Evolutionary conservation across 345 rosid species (phyloP).

Genomic region (Corymbia maculata): DNA sequence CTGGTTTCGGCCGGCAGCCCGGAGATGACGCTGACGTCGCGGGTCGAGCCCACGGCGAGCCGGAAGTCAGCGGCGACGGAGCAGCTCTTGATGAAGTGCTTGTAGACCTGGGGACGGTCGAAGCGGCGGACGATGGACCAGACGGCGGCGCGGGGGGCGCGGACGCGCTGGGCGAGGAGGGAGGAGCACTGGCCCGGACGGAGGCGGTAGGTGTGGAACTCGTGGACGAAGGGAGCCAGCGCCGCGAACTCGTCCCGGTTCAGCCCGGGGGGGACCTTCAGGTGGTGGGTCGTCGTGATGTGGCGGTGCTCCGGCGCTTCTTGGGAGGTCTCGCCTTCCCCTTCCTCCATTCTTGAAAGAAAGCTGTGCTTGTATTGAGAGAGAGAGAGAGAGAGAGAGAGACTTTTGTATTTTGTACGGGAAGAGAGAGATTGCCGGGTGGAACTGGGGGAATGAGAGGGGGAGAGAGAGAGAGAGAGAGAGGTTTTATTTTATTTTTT

Average conservation of each 20-base stretch:
- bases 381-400: not conserved
- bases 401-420: too few species aligned
- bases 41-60: slow-evolving; percentile 1
- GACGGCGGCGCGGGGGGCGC: slow-evolving; percentile 2
- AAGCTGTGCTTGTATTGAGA: not conserved
- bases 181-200: slow-evolving; percentile 7
- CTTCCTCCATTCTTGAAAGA: slow-evolving; percentile 1
- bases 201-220: slow-evolving; percentile 7
- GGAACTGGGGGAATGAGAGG: too few species aligned
- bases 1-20: slow-evolving; percentile 12
- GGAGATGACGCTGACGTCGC: slow-evolving; percentile 8
- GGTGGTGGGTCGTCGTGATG: not conserved
- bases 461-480: not conserved
- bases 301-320: not conserved
- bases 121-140: slow-evolving; percentile 16
- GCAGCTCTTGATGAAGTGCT: slow-evolving; percentile 20
- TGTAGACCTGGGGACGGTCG: slow-evolving; percentile 19
- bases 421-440: too few species aligned
- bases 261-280: not conserved
- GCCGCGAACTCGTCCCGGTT: not conserved
- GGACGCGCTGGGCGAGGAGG: slow-evolving; percentile 7
- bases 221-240: not conserved
- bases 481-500: not conserved
- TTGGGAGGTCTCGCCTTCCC: not conserved
- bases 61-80: not conserved